A percentile compares a stretch with the other conserved stretches of the same genome.
Conservation (phyloP, 2,329 filamentous ascomycete species). For the Apiospora marii region DNA sequence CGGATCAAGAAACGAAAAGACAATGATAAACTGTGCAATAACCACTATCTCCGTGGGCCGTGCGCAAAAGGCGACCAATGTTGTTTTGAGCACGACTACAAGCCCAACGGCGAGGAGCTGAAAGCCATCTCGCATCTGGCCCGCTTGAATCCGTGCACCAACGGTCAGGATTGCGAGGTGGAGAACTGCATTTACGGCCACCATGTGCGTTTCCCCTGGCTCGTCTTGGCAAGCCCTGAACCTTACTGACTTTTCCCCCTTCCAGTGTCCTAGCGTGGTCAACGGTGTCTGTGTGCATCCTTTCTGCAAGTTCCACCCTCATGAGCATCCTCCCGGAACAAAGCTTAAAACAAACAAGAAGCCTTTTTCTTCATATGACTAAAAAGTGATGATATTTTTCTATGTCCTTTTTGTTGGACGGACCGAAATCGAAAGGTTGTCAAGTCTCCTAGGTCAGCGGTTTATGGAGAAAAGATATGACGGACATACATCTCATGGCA, state of each 20-base stretch:
- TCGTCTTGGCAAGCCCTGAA: background rate
- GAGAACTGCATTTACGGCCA: conserved; percentile 70
- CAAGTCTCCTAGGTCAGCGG: background rate
- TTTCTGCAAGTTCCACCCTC: conserved; percentile 61
- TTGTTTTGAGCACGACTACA: conserved; percentile 64
- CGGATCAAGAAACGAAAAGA: conserved; percentile 63
- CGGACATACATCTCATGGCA: background rate
- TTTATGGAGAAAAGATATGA: background rate
- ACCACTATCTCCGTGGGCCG: conserved; percentile 65
- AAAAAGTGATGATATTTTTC: background rate
- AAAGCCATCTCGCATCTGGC: conserved; percentile 64
- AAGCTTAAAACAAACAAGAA: conserved; percentile 48
- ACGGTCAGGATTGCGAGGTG: conserved; percentile 64
- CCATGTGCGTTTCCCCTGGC: conserved; percentile 53
- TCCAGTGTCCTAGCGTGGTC: conserved; percentile 60
- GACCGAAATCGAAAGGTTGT: conserved; percentile 14
- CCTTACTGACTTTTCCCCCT: conserved; percentile 31
- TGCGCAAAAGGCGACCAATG: conserved; percentile 64
- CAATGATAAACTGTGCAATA: conserved; percentile 67
- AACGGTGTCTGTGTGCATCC: conserved; percentile 61
- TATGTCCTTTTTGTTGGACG: background rate
- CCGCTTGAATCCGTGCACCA: conserved; percentile 64
- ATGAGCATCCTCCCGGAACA: conserved; percentile 65
- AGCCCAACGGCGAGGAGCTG: conserved; percentile 60
- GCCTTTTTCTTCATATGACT: conserved; percentile 17